A percentile compares a stretch with the other conserved stretches of the same genome.
Evolutionary conservation across 306 rosid species (phyloP).

Genomic region (Trifolium dubium): DNA sequence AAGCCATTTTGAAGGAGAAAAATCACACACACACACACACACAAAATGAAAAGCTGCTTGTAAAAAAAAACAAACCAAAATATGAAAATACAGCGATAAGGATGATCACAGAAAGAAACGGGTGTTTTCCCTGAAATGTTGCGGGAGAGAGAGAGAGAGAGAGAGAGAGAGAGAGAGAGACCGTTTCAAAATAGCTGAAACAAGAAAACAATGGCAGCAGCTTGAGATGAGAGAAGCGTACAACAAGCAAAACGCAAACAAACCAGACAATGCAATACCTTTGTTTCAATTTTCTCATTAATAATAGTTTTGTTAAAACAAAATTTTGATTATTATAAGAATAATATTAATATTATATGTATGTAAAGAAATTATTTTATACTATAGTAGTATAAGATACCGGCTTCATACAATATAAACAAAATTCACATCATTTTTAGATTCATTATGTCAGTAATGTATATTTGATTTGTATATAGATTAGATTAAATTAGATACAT

Average conservation of each 20-base stretch:
- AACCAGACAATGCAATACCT: constrained; percentile 18
- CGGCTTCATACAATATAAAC: too few relatives aligned
- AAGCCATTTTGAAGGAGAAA: constrained; percentile 41
- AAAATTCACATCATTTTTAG: too few relatives aligned
- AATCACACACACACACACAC: not conserved
- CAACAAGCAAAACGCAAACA: not conserved
- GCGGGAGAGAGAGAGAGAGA: constrained; percentile 29
- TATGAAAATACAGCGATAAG: not conserved
- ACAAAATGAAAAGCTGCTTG: not conserved
- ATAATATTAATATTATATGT: not conserved
- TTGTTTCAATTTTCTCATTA: not conserved
- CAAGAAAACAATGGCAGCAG: not conserved
- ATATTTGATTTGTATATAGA: too few relatives aligned
- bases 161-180: constrained; percentile 8
- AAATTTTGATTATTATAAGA: not conserved
- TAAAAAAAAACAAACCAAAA: constrained; percentile 1
- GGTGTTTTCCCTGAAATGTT: constrained; percentile 39
- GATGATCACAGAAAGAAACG: constrained; percentile 27
- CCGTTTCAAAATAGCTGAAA: constrained; percentile 16
- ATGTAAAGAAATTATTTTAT: not conserved
- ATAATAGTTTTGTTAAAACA: constrained; percentile 2
- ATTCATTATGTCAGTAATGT: too few relatives aligned
- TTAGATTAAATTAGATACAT: too few relatives aligned
- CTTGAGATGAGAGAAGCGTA: not conserved
- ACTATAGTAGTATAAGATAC: too few relatives aligned